Percentiles rank a stretch among this genome's conserved stretches.
phyloP scores from a whole-genome alignment of 805 yeast genomes.

The Saturnispora serradocipensis region DNA sequence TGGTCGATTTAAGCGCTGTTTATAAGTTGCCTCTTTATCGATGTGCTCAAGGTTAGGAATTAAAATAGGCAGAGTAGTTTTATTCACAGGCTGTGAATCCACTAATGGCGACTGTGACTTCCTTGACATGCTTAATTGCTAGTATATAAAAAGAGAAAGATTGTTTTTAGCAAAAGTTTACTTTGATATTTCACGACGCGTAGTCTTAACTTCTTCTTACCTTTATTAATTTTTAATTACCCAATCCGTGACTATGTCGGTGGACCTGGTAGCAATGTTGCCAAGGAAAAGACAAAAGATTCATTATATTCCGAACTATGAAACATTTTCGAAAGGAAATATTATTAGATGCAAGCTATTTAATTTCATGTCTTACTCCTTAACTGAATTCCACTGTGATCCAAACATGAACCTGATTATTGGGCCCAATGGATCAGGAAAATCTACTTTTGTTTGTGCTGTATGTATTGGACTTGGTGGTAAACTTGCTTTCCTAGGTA shows the following conservation, averaged over 20 bases:
- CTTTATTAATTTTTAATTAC: not conserved
- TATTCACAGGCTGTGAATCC: not conserved
- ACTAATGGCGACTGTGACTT: not conserved
- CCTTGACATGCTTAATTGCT: not conserved
- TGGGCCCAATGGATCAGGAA: slow-evolving; percentile 97
- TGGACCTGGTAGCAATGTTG: not conserved
- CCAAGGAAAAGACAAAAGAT: slow-evolving; percentile 2
- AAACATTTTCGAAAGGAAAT: slow-evolving; percentile 36
- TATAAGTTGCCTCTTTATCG: slow-evolving; percentile 23
- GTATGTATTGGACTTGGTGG: slow-evolving; percentile 86
- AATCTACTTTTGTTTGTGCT: slow-evolving; percentile 87
- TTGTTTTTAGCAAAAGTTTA: not conserved
- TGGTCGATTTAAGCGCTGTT: slow-evolving; percentile 37
- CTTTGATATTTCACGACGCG: not conserved
- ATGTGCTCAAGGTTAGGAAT: slow-evolving; percentile 25
- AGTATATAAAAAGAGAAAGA: not conserved
- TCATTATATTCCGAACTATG: slow-evolving; percentile 13
- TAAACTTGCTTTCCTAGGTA: slow-evolving; percentile 58
- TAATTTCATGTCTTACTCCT: slow-evolving; percentile 61
- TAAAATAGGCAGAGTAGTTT: slow-evolving; percentile 19
- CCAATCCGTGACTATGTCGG: not conserved
- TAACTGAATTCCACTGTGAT: slow-evolving; percentile 65
- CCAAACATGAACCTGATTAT: slow-evolving; percentile 85
- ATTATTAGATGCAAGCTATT: slow-evolving; percentile 41
- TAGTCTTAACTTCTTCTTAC: not conserved